Base-by-base conservation (phyloP, 805 yeast genomes). In the Candida gorgasii region DNA sequence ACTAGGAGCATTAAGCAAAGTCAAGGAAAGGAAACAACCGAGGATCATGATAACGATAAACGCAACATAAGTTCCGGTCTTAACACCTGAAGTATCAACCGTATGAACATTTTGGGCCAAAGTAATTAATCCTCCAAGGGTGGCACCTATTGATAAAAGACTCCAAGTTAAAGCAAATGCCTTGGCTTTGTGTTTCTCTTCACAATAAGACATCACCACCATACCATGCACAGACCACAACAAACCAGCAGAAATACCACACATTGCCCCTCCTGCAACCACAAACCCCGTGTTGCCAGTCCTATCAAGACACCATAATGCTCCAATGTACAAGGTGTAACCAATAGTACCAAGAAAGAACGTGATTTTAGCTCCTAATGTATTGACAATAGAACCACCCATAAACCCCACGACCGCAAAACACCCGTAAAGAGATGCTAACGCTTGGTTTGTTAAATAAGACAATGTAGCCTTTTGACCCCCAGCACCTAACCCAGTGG, bases 21-120 rank as follows among this genome's bases (percentile, higher is more conserved):
- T 14, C 80, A 80, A 54, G 67, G 64, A 49, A 67, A 43, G 15
- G 16, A 30, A 23, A 20, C 47, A 35, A 1, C 49, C 53, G 23
- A 44, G 24, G 9, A 39, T 16, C 36, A 41, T 49, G 15, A 49
- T 42, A 6, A 40, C 28, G 37, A 49, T 40, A 31, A 44, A 49
- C 5, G 47, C 49, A 36, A 47, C 29, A 31, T 46, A 49, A 22
- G 49, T 36, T n/a, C 43, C 45, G 36, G 48, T 44, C 24, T 37
- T 23, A 15, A 48, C 50, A 6, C 47, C 47, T 3, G 39, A 22
- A 13, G 45, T 24, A 39, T 36, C 45, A 12, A 33, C 34, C 5
- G 23, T 36, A 13, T 42, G 34, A 22, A 42, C 15, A 19, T 36
- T 44, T 14, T 33, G 36, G 29, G 39, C 40, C 27, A 47, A 39